A percentile compares a stretch with the other conserved stretches of the same genome.
These are phyloP conservation scores for Lathyrus sativus DNA, from an alignment of 306 rosid species.

Conservation along the genomic window DNA sequence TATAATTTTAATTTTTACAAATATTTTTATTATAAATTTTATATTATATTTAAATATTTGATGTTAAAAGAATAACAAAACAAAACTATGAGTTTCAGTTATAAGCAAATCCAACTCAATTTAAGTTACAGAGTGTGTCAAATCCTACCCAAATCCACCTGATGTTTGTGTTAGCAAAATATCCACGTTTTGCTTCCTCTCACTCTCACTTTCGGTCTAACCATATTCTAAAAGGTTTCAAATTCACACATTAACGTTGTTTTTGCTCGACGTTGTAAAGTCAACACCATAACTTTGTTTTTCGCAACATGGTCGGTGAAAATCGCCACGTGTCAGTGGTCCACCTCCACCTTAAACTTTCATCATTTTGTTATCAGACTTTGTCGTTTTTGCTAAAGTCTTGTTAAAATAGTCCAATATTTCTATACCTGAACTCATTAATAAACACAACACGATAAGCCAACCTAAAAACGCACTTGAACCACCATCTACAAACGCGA, in stretches of 20 bases:
- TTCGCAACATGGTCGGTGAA: slow-evolving; percentile 56
- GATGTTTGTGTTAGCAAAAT: slow-evolving; percentile 32
- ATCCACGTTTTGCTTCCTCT: slow-evolving; percentile 42
- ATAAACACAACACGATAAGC: slow-evolving; percentile 13
- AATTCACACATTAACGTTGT: slow-evolving; percentile 42
- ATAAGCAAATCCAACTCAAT: no score
- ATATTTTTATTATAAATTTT: no score
- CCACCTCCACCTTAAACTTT: slow-evolving; percentile 44
- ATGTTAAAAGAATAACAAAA: no score
- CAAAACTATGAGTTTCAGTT: no score
- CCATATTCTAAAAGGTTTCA: slow-evolving; percentile 30
- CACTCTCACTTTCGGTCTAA: slow-evolving; percentile 68
- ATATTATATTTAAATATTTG: no score
- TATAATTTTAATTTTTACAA: no score
- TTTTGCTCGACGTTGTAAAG: slow-evolving; percentile 39
- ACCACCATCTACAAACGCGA: neutral
- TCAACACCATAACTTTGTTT: slow-evolving; percentile 55
- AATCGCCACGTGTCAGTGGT: slow-evolving; percentile 80
- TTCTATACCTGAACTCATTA: neutral
- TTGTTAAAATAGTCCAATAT: neutral
- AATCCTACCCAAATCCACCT: no score
- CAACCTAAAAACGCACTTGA: slow-evolving; percentile 11
- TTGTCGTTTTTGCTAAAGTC: slow-evolving; percentile 16
- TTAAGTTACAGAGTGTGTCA: no score
- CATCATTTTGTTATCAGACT: slow-evolving; percentile 34